Percentiles rank a stretch among this genome's conserved stretches.
Evolutionary conservation across 2,329 filamentous ascomycete genomes (phyloP).

Genomic region (Sodiomyces alkalinus): DNA sequence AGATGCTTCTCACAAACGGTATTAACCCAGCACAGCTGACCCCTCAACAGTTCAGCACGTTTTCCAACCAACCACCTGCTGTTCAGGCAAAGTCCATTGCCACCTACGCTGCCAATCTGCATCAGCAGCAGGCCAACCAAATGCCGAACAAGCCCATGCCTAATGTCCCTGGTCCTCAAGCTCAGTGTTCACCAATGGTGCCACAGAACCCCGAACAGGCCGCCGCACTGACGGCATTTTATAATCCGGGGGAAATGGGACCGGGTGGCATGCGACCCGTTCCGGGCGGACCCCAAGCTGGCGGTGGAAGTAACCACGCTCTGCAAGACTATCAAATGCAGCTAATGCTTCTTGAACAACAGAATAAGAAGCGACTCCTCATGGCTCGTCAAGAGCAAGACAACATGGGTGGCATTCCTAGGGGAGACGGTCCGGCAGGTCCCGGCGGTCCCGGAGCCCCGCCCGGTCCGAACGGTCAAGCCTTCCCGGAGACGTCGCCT

Average conservation of each 20-base stretch:
- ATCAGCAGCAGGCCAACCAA: constrained; percentile 66
- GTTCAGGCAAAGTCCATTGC: constrained; percentile 73
- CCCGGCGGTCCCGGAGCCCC: constrained; percentile 38
- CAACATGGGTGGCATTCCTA: constrained; percentile 30
- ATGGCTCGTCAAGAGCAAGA: constrained; percentile 75
- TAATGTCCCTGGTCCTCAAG: constrained; percentile 54
- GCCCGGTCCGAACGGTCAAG: constrained; percentile 41
- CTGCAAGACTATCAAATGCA: constrained; percentile 85
- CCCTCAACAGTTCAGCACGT: constrained; percentile 57
- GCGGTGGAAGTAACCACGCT: constrained; percentile 56
- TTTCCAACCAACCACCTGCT: constrained; percentile 37
- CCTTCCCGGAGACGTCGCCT: constrained; percentile 55
- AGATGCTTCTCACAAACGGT: constrained; percentile 51
- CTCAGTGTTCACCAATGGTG: constrained; percentile 75
- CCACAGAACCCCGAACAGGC: constrained; percentile 52
- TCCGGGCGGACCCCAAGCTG: constrained; percentile 29
- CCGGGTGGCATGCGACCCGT: constrained; percentile 43
- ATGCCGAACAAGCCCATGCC: constrained; percentile 71
- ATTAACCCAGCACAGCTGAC: constrained; percentile 64
- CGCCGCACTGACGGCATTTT: constrained; percentile 38
- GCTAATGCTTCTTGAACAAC: constrained; percentile 71
- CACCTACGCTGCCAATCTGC: constrained; percentile 72
- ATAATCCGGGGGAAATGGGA: constrained; percentile 47
- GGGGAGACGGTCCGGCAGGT: constrained; percentile 34
- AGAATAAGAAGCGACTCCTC: constrained; percentile 74